Evolutionary conservation across 2,329 filamentous ascomycete species (phyloP), one percentile per base, ranked within the genome.

Genomic region (Colletotrichum trifolii): DNA sequence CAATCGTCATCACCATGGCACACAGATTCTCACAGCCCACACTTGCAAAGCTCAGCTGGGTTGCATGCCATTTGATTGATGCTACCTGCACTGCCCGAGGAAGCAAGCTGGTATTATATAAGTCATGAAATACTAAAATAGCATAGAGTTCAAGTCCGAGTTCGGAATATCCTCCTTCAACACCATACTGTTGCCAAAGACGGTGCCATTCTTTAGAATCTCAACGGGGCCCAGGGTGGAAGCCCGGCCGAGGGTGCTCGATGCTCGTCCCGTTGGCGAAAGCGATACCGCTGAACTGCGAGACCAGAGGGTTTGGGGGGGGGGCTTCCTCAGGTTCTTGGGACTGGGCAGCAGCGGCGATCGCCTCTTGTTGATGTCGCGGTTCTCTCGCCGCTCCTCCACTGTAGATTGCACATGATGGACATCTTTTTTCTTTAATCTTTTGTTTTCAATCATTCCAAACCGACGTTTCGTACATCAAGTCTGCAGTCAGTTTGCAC

Each of bases 261-360:
- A 69, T 43, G 8, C 70, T 59, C 1, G 73, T 75, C 1, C 75
- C 75, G 45, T 76, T 74, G 12, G 72, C 72, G 34, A 70, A 76
- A n/a, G 74, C 69, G 56, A 76, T 70, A 4, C 74, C 74, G 8
- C 73, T 75, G 72, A 72, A 76, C 3, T 54, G 7, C 9, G 61
- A 45, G 2, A 47, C 36, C 11, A 68, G 36, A n/a, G 49, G n/a
- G 25, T 45, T 60, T n/a, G n/a, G 13, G 6, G 55, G 15, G n/a
- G 13, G 6, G 55, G 47, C 33, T 2, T 52, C 40, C n/a, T 55
- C 0, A 1, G 0, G 35, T 39, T 54, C 15, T 53, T 13, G 8
- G 36, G 34, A 25, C 11, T 48, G 39, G 2, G 68, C 8, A 75
- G 53, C 34, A 76, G 57, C 2, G 73, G 73, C 8, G 71, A 70